These are phyloP conservation scores for Dryas integrifolia DNA, from an alignment of 331 rosid species.

Conservation along the genomic window DNA sequence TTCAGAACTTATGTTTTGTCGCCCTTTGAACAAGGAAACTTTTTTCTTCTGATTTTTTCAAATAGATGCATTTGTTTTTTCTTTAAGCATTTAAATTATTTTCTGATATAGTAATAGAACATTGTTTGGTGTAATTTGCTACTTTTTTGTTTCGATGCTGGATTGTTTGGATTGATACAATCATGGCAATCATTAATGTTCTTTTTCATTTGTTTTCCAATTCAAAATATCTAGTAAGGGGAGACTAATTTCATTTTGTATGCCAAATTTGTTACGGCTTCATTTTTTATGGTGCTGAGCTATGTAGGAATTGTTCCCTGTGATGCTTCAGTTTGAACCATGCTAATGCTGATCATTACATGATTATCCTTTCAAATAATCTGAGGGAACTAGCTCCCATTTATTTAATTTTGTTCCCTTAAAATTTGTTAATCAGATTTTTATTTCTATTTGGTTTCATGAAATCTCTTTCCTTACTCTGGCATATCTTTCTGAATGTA, in stretches of 20 bases:
- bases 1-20: too few relatives aligned
- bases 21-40: too few relatives aligned
- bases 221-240: not conserved
- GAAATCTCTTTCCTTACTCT: not conserved
- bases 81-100: not conserved
- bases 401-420: not conserved
- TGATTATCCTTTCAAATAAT: slow-evolving; percentile 4
- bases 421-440: not conserved
- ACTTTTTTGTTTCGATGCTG: not conserved
- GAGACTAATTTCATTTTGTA: not conserved
- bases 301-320: slow-evolving; percentile 26
- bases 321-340: slow-evolving; percentile 32
- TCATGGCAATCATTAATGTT: not conserved
- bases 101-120: not conserved
- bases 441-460: not conserved
- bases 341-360: slow-evolving; percentile 30
- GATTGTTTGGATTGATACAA: not conserved
- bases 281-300: not conserved
- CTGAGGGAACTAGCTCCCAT: slow-evolving; percentile 51
- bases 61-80: not conserved
- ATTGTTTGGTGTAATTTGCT: not conserved
- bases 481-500: not conserved
- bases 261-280: not conserved
- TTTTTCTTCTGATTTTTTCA: not conserved
- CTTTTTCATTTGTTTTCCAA: not conserved